These are phyloP conservation scores for Trametes villosa DNA, from an alignment of 768 basidiomycete genomes.

Conservation along the genomic window DNA sequence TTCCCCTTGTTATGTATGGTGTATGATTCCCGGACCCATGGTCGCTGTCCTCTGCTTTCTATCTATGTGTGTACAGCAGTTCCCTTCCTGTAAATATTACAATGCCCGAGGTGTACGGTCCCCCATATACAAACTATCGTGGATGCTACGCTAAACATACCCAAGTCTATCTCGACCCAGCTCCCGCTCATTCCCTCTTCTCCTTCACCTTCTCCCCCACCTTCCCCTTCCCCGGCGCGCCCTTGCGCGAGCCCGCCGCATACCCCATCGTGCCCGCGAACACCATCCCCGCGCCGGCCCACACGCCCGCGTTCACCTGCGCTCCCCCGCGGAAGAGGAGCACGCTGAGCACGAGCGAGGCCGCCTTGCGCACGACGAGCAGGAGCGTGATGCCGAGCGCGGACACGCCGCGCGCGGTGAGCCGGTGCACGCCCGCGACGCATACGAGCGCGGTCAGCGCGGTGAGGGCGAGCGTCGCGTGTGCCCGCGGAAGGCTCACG, in stretches of 20 bases:
- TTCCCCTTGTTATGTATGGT: no score
- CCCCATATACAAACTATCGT: neutral
- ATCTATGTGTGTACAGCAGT: neutral
- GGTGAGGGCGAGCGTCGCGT: conserved; percentile 71
- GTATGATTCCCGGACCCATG: no score
- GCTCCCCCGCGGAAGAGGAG: conserved; percentile 46
- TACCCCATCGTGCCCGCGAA: conserved; percentile 75
- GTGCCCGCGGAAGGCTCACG: conserved; percentile 56
- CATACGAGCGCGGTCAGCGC: conserved; percentile 85
- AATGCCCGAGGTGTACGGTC: neutral
- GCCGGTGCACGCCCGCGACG: conserved; percentile 82
- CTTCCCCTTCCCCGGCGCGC: conserved; percentile 13
- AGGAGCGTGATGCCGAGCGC: conserved; percentile 80
- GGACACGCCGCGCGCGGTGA: conserved; percentile 71
- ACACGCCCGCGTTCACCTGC: conserved; percentile 9
- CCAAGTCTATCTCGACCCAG: neutral
- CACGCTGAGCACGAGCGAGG: conserved; percentile 76
- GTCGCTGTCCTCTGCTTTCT: no score
- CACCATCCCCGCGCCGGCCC: conserved; percentile 46
- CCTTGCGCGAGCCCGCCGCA: conserved; percentile 46
- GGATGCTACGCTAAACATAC: no score
- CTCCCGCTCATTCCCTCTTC: conserved; percentile 7
- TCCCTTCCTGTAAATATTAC: neutral
- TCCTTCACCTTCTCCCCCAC: neutral
- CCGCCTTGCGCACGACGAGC: conserved; percentile 80